Base-by-base conservation (phyloP, 805 yeast species). In the Kodamaea sagamina region DNA sequence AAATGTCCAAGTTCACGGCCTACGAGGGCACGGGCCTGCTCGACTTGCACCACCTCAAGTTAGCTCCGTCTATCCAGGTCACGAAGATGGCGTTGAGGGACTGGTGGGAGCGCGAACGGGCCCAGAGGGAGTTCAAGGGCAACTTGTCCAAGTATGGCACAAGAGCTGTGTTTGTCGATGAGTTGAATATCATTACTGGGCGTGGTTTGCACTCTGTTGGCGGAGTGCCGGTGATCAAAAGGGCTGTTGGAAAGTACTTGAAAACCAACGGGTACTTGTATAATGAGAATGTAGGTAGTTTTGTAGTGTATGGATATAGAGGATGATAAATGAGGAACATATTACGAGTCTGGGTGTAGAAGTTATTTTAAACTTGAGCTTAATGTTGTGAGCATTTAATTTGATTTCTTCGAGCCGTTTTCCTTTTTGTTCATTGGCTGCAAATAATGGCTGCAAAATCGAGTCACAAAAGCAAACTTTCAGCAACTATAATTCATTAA, bases 61-160 rank as follows among this genome's bases (percentile, higher is more conserved):
- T 79, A 7, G 51, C 63, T 0, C 72, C 69, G 24, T 88, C 89
- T 0, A 49, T 72, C 5, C 41, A 44, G 1, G 56, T 74, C 1
- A 61, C 74, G 1, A 43, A 55, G 4, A 38, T 29, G 8, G 74
- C 72, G 0, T 54, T 82, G 2, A 32, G 53, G 0, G 61, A 56
- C 3, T 86, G 93, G 93, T 86, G 92, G 92, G 47, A 55, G 1
- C 67, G 66, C 17, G 92, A 86, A 56, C 29, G 72, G 13, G 49
- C 52, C 1, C 57, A 61, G 16, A 55, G 90, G 41, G 50, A 62
- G 2, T 42, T 55, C 4, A 63, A 67, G 16, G 79, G 79, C 0
- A 67, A 61, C 4, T 54, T 68, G 17, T 44, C 59, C 4, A 47
- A 57, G 19, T 61, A 56, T 41, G 67, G 73, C 1, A 46, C 63